Evolutionary conservation across 2,329 filamentous ascomycete genomes (phyloP).

Genomic region (Coniochaeta prunicola): DNA sequence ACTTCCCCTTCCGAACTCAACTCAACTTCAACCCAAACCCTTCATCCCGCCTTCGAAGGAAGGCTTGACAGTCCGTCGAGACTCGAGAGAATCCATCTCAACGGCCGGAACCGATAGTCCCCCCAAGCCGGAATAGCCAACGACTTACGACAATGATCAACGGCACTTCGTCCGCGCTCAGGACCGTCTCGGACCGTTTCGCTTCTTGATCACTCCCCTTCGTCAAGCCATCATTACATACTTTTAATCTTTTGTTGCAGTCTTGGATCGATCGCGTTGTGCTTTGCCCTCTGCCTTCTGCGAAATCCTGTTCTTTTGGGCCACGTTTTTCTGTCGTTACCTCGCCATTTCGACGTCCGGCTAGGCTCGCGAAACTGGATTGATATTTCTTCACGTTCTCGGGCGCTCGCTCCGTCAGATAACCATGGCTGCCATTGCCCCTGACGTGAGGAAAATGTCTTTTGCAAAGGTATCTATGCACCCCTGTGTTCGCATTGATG

Average conservation of each 20-base stretch:
- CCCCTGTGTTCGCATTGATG: not conserved
- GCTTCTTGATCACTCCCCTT: slow-evolving; percentile 37
- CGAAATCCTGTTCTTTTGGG: not conserved
- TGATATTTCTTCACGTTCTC: not conserved
- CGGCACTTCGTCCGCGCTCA: slow-evolving; percentile 39
- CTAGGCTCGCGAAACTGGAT: not conserved
- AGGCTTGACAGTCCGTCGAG: not conserved
- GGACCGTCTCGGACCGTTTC: slow-evolving; percentile 47
- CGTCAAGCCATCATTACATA: slow-evolving; percentile 2
- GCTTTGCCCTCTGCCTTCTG: not conserved
- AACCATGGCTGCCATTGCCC: slow-evolving; percentile 28
- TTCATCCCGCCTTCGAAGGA: not conserved
- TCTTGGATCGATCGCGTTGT: not conserved
- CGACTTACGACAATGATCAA: slow-evolving; percentile 45
- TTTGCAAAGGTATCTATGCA: slow-evolving; percentile 63
- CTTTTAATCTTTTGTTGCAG: slow-evolving; percentile 8
- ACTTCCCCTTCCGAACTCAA: not conserved
- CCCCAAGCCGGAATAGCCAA: slow-evolving; percentile 22
- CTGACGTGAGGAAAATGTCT: slow-evolving; percentile 52
- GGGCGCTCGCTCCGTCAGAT: not conserved
- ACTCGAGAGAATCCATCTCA: not conserved
- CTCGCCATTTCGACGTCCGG: not conserved
- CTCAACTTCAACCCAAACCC: not conserved
- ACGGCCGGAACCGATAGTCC: not conserved
- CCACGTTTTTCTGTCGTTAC: not conserved